Base-by-base conservation (phyloP, 768 basidiomycete genomes). In the Podaxis mareebaensis region DNA sequence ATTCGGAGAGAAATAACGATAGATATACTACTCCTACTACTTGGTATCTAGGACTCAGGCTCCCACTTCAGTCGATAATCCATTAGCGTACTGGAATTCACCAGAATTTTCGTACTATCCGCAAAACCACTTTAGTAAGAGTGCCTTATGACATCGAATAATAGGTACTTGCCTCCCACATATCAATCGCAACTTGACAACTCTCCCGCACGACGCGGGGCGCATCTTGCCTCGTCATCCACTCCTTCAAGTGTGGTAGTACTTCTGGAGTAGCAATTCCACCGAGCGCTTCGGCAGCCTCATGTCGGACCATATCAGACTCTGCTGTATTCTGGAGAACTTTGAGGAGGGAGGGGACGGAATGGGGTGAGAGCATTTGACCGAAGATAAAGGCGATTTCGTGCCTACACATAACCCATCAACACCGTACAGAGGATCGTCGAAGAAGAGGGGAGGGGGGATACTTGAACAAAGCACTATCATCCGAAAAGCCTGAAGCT, bases 381-480 rank as follows among this genome's bases (percentile, higher is more conserved):
- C 97, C 97, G 70, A 99, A 98, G 51, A 99, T 91, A 74, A 98
- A 99, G 1, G 97, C 97, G 53, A 99, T 94, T 74, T 99, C 97
- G 74, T 99, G 97, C 66, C 96, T 96, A 39, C 1, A 59, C 30
- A 57, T 38, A 42, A 15, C 36, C 26, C 20, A 38, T 13, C 5
- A 51, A 3, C 13, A 51, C 12, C 8, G 7, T 22, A 51, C n/a
- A 11, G 7, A n/a, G 7, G 20, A 0, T 51, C 24, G 15, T n/a
- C 13, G 7, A 8, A 1, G 26, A 22, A 7, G 8, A 22, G 30
- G n/a, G 22, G 42, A 12, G 40, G 59, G 13, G 13, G 76, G 87
- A 68, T 65, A 96, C 94, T 95, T 94, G 88, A 99, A 99, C 24
- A 99, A 79, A 1, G 91, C 93, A 66, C 91, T 93, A 58, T 88